Percentiles rank a stretch among this genome's conserved stretches.
phyloP scores from a whole-genome alignment of 441 rosid species.

The Brassica balearica region DNA sequence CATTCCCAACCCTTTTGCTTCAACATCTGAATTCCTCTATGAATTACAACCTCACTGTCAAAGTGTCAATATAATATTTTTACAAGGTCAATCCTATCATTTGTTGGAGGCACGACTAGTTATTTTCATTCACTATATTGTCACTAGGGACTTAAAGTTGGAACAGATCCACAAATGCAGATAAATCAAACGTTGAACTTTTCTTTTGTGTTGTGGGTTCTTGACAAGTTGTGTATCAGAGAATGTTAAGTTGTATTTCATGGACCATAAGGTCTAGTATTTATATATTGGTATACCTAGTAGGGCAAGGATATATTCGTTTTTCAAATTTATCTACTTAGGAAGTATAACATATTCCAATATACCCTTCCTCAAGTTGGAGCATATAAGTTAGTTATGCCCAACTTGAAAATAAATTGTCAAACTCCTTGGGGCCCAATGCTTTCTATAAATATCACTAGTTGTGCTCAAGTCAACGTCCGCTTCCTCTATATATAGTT shows the following conservation, averaged over 20 bases:
- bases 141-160: not conserved
- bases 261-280: not conserved
- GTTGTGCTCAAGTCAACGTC: not conserved
- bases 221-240: not conserved
- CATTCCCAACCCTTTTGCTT: no score
- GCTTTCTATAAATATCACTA: not conserved
- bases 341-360: not conserved
- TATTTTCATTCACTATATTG: not conserved
- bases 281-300: not conserved
- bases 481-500: conserved; percentile 1
- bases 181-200: not conserved
- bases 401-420: not conserved
- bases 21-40: no score
- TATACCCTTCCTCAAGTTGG: not conserved
- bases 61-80: no score
- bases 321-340: not conserved
- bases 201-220: not conserved
- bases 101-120: not conserved
- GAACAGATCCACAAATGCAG: not conserved
- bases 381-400: not conserved
- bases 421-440: not conserved
- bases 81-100: not conserved
- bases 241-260: not conserved
- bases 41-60: no score
- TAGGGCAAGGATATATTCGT: not conserved